Conservation (phyloP, 345 rosid species). For the Eucalyptus urophylla region DNA sequence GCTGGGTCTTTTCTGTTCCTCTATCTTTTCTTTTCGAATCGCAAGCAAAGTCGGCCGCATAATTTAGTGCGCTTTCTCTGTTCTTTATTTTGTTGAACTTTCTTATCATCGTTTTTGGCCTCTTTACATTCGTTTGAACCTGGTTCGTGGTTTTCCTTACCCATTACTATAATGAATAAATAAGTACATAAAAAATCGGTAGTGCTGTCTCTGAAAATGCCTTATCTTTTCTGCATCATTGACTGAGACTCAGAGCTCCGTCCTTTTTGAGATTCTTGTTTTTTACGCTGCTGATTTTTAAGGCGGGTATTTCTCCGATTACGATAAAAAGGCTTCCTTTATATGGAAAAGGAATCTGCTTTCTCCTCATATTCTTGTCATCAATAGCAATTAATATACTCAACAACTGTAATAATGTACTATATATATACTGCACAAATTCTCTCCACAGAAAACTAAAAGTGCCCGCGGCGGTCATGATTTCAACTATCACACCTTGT, state of each 20-base stretch:
- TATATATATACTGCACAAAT: neutral
- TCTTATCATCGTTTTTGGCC: neutral
- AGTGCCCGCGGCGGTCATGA: slow-evolving; percentile 23
- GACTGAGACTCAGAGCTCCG: slow-evolving; percentile 9
- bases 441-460: neutral
- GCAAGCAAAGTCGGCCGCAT: neutral
- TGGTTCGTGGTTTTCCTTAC: neutral
- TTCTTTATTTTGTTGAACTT: neutral
- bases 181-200: slow-evolving; percentile 1
- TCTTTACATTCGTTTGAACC: neutral
- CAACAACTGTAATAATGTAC: neutral
- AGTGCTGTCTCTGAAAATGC: neutral
- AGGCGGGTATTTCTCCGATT: slow-evolving; percentile 26
- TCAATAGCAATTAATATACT: slow-evolving; percentile 5
- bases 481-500: slow-evolving; percentile 23
- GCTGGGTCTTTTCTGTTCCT: neutral
- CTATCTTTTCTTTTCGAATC: neutral
- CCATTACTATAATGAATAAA: neutral
- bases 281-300: slow-evolving; percentile 25
- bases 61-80: neutral
- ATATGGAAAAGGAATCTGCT: slow-evolving; percentile 51
- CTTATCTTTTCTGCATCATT: slow-evolving; percentile 30
- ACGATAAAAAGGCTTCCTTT: slow-evolving; percentile 38
- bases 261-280: slow-evolving; percentile 2
- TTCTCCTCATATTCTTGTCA: slow-evolving; percentile 25